These are phyloP conservation scores for Anthracocystis setariae DNA, from an alignment of 1,284 basidiomycete genomes.

Conservation along the genomic window DNA sequence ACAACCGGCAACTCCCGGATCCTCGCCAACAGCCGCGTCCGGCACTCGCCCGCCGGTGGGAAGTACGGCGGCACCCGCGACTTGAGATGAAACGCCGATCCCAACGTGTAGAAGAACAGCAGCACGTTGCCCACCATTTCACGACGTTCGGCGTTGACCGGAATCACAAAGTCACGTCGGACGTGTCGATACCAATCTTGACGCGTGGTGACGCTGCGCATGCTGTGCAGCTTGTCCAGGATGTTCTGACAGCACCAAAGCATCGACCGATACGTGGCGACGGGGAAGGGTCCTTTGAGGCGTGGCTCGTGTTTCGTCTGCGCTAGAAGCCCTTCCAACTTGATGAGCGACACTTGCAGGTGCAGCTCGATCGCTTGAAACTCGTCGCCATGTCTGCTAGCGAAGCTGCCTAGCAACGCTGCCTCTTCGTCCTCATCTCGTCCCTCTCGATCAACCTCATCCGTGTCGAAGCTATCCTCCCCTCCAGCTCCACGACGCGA, in stretches of 20 bases:
- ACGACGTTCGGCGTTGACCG: conserved; percentile 78
- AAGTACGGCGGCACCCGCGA: conserved; percentile 92
- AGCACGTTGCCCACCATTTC: conserved; percentile 92
- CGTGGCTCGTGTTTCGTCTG: conserved; percentile 93
- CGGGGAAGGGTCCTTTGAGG: conserved; percentile 75
- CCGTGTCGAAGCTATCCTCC: conserved; percentile 7
- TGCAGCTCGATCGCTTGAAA: conserved; percentile 82
- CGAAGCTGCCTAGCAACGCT: conserved; percentile 38
- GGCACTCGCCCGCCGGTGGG: conserved; percentile 85
- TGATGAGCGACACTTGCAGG: conserved; percentile 86
- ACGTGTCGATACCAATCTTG: conserved; percentile 89
- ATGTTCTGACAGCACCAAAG: conserved; percentile 87
- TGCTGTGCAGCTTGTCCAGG: conserved; percentile 79
- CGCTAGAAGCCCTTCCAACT: conserved; percentile 74
- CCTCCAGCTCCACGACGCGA: neutral
- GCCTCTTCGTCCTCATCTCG: conserved; percentile 40
- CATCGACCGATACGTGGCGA: conserved; percentile 80
- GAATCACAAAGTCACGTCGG: conserved; percentile 79
- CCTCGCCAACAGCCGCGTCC: conserved; percentile 75
- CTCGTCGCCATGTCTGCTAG: conserved; percentile 40
- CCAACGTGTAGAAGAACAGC: conserved; percentile 86
- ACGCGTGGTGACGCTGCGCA: conserved; percentile 91
- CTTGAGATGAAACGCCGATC: conserved; percentile 86
- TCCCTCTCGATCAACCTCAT: neutral
- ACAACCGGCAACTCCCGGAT: conserved; percentile 78